Evolutionary conservation across 1,139 yeast genomes (phyloP), one percentile per base, ranked within the genome.

Genomic region (Arxiozyma heterogenica): DNA sequence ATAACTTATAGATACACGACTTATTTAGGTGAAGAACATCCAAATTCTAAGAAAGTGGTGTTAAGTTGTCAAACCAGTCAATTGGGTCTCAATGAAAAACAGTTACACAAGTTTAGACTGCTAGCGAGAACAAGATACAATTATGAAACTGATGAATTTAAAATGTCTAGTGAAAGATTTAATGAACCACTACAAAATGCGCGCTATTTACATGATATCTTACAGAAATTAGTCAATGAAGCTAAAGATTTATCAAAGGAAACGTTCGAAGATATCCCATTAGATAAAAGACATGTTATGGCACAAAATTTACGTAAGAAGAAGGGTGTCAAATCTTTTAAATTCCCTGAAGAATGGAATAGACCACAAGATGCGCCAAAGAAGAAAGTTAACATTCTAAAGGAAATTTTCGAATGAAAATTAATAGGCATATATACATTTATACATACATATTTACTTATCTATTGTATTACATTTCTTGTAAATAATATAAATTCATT

Each of bases 161-260:
- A 77, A 60, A 80, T 90, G 70, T 76, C 87, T 27, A 73, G 82
- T 41, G 82, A 79, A 51, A 79, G 78, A 62, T 87, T 78, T 68
- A 76, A 82, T 12, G 88, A 88, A 62, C 84, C 95, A 49, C 81
- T 95, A 1, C 97, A 93, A 71, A 93, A 93, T 71, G 88, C 91
- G 53, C 79, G 86, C 59, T 83, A 78, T 70, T 72, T 88, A 58
- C 83, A 84, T 42, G 85, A 82, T 54, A 77, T 83, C 39, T 75
- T 90, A 60, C 77, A 79, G 58, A 77, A 75, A 55, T 74, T 93
- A 54, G 63, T 91, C 42, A 67, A 67, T 21, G 91, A 83, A 62
- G 75, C 95, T n/a, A 84, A 82, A 65, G 85, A 82, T 57, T 66
- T 76, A 52, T 69, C 77, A 5, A 53, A 42, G 17, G 75, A 77